A percentile compares a stretch with the other conserved stretches of the same genome.
Conservation (phyloP, 2,329 filamentous ascomycete species). For the Sporothrix schenckii region DNA sequence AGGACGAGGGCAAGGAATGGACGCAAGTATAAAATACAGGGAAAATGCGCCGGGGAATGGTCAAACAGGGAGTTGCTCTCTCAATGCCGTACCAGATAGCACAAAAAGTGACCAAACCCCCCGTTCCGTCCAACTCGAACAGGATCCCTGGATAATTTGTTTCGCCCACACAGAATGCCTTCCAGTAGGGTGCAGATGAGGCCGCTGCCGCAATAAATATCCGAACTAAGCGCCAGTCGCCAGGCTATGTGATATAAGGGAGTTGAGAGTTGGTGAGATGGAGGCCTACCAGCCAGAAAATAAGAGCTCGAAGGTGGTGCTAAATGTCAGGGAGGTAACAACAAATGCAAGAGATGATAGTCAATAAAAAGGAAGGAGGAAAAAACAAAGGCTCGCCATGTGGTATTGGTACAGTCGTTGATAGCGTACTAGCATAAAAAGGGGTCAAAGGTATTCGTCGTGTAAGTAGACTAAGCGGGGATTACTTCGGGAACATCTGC, state of each 20-base stretch:
- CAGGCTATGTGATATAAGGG: slow-evolving; percentile 14
- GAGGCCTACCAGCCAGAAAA: background rate
- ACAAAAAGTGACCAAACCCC: background rate
- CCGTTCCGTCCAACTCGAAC: background rate
- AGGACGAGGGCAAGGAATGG: background rate
- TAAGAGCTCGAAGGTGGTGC: background rate
- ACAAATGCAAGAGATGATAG: background rate
- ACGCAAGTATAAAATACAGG: background rate
- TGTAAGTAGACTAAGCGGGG: slow-evolving; percentile 14
- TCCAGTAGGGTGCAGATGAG: background rate
- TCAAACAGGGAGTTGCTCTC: background rate
- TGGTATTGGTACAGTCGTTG: slow-evolving; percentile 10
- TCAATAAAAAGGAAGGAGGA: background rate
- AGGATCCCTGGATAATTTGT: background rate
- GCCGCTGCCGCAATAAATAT: background rate
- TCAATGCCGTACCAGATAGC: background rate
- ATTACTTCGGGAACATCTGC: slow-evolving; percentile 66
- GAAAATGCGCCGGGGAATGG: background rate
- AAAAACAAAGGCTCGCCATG: background rate
- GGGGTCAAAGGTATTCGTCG: background rate
- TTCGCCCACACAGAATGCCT: background rate
- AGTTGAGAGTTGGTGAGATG: background rate
- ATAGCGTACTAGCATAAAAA: slow-evolving; percentile 12
- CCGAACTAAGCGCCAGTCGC: slow-evolving; percentile 11
- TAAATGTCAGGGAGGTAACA: background rate